Conservation (phyloP, 495 filamentous ascomycete species). For the Thozetella sp. region DNA sequence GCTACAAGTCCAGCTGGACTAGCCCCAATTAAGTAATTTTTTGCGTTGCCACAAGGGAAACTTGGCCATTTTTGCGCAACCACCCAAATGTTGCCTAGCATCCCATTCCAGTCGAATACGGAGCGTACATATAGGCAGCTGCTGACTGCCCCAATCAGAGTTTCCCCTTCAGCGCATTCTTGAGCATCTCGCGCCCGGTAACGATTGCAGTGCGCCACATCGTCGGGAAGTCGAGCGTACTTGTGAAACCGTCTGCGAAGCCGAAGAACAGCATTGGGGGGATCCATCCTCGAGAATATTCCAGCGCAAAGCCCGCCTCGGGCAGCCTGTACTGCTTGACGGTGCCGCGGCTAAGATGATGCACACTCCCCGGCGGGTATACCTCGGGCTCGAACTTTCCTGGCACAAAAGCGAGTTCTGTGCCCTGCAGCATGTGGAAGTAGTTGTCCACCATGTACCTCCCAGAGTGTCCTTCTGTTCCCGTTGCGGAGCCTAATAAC, state of each 20-base stretch:
- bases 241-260: conserved; percentile 77
- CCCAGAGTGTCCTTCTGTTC: conserved; percentile 85
- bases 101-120: no score
- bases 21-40: no score
- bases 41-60: no score
- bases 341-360: conserved; percentile 73
- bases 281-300: conserved; percentile 90
- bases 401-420: conserved; percentile 70
- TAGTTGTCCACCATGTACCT: conserved; percentile 90
- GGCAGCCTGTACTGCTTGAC: conserved; percentile 89
- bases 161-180: conserved; percentile 71
- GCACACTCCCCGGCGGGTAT: conserved; percentile 74
- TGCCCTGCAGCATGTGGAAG: conserved; percentile 83
- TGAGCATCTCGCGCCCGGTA: conserved; percentile 73
- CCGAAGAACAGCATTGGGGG: conserved; percentile 89
- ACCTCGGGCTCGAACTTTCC: conserved; percentile 71
- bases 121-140: no score
- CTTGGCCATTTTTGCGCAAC: no score
- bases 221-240: conserved; percentile 77
- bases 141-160: no score
- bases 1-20: no score
- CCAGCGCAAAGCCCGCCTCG: conserved; percentile 78
- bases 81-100: no score
- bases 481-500: conserved; percentile 67
- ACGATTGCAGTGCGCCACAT: conserved; percentile 74